Evolutionary conservation across 768 basidiomycete species (phyloP), one percentile per base, ranked within the genome.

Genomic region (Phaeotremella skinneri): DNA sequence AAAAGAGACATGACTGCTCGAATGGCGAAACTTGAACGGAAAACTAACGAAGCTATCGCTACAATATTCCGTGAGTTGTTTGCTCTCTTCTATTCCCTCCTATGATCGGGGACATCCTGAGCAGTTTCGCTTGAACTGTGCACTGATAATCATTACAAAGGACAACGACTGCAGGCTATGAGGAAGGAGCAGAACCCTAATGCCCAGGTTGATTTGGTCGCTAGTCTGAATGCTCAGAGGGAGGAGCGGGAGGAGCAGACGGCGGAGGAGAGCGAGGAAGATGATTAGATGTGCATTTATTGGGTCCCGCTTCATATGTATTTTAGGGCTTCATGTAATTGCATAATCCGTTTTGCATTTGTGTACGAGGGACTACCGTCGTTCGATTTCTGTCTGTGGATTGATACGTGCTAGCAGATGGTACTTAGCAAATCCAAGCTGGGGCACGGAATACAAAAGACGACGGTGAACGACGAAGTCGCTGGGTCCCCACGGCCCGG

Each of bases 21-120:
- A n/a, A 77, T 75, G 74, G 83, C 86, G 6, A 92, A 86, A 73
- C 81, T 98, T n/a, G 92, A 96, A 70, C 80, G 90, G 67, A 87
- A 85, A 78, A 96, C 91, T 1, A 89, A 93, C 61, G 89, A 93
- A 76, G 85, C 92, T 4, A 89, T 97, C 62, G 90, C 93, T 69
- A 88, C 86, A 2, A 82, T 97, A 21, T 97, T 97, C 70, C 87
- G 94, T 97, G 68, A 73, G 91, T 82, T 51, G 43, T 25, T 5
- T 52, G 2, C 34, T 31, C 27, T 43, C 21, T 54, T 16, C 27
- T 17, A 25, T 17, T 39, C 26, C n/a, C 34, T 55, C 43, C 39
- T 3, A 23, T 11, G n/a, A 21, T 48, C 37, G 39, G 29, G n/a
- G n/a, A n/a, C n/a, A n/a, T n/a, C n/a, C n/a, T n/a, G n/a, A n/a